These are phyloP conservation scores for Lactarius hatsudake DNA, from an alignment of 768 basidiomycete species.

Conservation along the genomic window DNA sequence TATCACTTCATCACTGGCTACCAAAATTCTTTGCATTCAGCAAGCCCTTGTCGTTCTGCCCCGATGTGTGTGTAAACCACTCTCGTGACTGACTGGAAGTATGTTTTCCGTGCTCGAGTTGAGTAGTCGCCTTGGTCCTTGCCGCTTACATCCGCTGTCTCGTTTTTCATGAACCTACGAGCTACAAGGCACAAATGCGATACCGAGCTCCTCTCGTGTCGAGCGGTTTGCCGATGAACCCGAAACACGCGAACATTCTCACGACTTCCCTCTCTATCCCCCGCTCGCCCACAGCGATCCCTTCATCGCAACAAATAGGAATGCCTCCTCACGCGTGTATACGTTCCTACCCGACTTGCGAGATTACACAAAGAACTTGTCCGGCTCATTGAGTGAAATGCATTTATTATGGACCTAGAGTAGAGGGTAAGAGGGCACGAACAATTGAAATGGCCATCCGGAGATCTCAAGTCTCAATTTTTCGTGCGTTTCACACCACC, in stretches of 20 bases:
- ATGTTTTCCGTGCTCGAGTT: too few species aligned
- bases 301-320: slow-evolving; percentile 58
- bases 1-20: slow-evolving; percentile 15
- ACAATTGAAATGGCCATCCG: slow-evolving; percentile 65
- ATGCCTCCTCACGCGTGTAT: slow-evolving; percentile 78
- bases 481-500: slow-evolving; percentile 42
- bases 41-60: not conserved
- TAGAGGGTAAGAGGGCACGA: slow-evolving; percentile 72
- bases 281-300: slow-evolving; percentile 79
- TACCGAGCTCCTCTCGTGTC: slow-evolving; percentile 37
- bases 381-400: slow-evolving; percentile 94
- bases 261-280: too few species aligned
- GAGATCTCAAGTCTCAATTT: slow-evolving; percentile 59
- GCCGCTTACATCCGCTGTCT: too few species aligned
- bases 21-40: slow-evolving; percentile 1
- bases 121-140: too few species aligned
- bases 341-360: slow-evolving; percentile 86
- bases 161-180: too few species aligned
- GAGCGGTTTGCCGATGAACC: slow-evolving; percentile 74
- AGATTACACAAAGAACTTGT: slow-evolving; percentile 88
- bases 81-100: too few species aligned
- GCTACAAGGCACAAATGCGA: not conserved
- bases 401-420: slow-evolving; percentile 93
- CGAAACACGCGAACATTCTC: slow-evolving; percentile 48
- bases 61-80: not conserved